Conservation (phyloP, 2,329 filamentous ascomycete genomes). For the Cladobotryum protrusum region DNA sequence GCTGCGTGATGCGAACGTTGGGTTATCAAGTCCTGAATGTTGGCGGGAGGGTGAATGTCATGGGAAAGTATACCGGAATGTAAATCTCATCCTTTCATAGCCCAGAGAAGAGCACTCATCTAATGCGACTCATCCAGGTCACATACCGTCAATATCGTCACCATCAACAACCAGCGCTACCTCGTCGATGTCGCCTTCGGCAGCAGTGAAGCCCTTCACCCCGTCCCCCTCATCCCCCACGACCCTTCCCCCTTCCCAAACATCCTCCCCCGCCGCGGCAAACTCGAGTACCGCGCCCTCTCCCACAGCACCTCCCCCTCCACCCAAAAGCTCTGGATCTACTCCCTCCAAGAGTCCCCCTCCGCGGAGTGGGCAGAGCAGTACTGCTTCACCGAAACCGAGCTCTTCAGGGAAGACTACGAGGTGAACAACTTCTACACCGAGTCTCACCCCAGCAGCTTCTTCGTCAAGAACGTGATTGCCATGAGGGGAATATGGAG, state of each 20-base stretch:
- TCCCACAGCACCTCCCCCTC: conserved; percentile 25
- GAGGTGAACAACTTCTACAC: conserved; percentile 39
- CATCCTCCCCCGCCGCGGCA: conserved; percentile 39
- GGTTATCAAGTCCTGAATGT: conserved; percentile 45
- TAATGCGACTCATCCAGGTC: conserved; percentile 30
- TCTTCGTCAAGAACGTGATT: conserved; percentile 33
- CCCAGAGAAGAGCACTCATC: background rate
- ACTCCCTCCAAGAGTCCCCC: conserved; percentile 23
- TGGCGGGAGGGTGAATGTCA: conserved; percentile 36
- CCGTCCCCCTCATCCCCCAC: conserved; percentile 25
- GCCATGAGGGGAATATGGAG: conserved; percentile 26
- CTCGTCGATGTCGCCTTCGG: conserved; percentile 58
- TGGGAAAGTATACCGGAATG: conserved; percentile 7
- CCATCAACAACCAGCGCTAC: conserved; percentile 40
- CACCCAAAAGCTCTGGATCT: conserved; percentile 34
- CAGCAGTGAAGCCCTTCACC: conserved; percentile 32
- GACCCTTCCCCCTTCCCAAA: conserved; percentile 22
- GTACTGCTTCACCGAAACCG: conserved; percentile 47
- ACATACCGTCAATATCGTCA: conserved; percentile 56
- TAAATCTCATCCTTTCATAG: background rate
- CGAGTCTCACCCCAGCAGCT: conserved; percentile 29
- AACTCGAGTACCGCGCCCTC: conserved; percentile 32
- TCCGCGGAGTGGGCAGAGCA: conserved; percentile 36
- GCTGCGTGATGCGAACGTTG: conserved; percentile 39
- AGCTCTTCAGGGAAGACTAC: conserved; percentile 42